phyloP scores from a whole-genome alignment of 129 eudicot species.

The Helianthus annuus region HanXRQr2.0-SUNRISE NC_035446.2:156547775-156548274 shows the following conservation, averaged over 20 bases:
- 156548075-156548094: not conserved
- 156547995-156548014: not conserved
- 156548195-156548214: too few species aligned
- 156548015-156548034: slow-evolving; percentile 25
- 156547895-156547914: slow-evolving; percentile 34
- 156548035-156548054: not conserved
- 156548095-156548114: too few species aligned
- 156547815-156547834: slow-evolving; percentile 22
- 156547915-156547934: not conserved
- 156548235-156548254: too few species aligned
- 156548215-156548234: too few species aligned
- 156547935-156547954: slow-evolving; percentile 25
- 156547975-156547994: not conserved
- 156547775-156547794: slow-evolving; percentile 24
- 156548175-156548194: too few species aligned
- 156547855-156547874: slow-evolving; percentile 32
- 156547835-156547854: slow-evolving; percentile 22
- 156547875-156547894: slow-evolving; percentile 10
- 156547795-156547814: slow-evolving; percentile 28
- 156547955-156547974: slow-evolving; percentile 16
- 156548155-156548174: too few species aligned
- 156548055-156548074: slow-evolving; percentile 21
- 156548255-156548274: too few species aligned
- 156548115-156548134: too few species aligned
- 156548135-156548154: too few species aligned